A percentile compares a stretch with the other conserved stretches of the same genome.
Conservation (phyloP, 208 protist genomes). For the Acanthamoeba healyi region DNA sequence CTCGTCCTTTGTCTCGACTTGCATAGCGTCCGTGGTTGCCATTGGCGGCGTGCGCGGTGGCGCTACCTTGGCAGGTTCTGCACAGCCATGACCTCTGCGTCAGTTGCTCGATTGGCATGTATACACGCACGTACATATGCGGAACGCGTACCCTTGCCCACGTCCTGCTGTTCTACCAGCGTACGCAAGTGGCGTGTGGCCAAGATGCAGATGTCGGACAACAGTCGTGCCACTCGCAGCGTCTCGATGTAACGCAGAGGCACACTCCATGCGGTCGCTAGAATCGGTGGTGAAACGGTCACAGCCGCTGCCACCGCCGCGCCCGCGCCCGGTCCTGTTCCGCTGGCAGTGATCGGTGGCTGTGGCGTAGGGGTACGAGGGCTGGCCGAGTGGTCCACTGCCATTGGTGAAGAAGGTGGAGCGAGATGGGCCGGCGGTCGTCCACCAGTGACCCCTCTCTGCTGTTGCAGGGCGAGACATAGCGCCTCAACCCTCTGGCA, state of each 20-base stretch:
- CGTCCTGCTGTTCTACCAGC: slow-evolving; percentile 1
- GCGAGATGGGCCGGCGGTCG: too few relatives aligned
- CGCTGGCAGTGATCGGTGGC: neutral
- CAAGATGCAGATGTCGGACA: slow-evolving; percentile 11
- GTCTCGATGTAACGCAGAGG: slow-evolving; percentile 3
- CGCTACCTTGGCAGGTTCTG: neutral
- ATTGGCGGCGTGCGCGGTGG: neutral
- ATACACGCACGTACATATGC: neutral
- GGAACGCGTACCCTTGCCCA: neutral
- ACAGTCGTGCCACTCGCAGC: neutral
- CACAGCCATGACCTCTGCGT: neutral
- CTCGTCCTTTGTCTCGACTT: neutral
- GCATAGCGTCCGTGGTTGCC: neutral
- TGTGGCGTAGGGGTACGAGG: too few relatives aligned
- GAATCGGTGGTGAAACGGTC: neutral
- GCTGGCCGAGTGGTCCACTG: neutral
- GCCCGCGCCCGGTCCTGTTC: too few relatives aligned
- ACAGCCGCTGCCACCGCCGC: neutral
- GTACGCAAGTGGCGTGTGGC: slow-evolving; percentile 15
- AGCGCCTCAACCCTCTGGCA: neutral
- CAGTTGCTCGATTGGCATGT: too few relatives aligned
- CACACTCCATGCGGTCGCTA: neutral
- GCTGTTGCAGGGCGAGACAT: neutral
- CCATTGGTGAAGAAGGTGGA: neutral
- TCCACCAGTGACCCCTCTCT: neutral